Evolutionary conservation across 441 rosid genomes (phyloP), one percentile per base, ranked within the genome.

Genomic region (Bruguiera hainesii): DNA sequence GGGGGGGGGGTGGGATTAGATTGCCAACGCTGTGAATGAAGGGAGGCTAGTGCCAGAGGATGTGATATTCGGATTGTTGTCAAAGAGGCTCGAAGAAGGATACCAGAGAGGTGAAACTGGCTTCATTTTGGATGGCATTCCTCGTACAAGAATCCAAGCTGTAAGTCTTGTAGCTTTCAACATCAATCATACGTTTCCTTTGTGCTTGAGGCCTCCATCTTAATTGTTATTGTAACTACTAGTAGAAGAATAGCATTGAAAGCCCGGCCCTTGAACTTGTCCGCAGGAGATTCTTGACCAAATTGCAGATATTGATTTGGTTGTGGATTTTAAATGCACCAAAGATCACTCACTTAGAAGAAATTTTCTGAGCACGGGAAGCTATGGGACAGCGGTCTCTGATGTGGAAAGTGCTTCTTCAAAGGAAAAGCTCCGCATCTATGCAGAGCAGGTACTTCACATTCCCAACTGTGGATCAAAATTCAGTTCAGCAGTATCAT

Each of bases 41-140:
- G 78, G 87, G 18, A 71, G 76, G 69, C 71, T 81, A 69, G 85
- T 79, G 18, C 77, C 83, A 4, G 85, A 85, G 69, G 82, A 83
- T 56, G 78, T 79, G 65, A 78, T 83, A 39, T 81, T 85, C 50
- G 79, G 81, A 3, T 64, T 85, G 71, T 52, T 82, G 50, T 78
- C 84, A 6, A 78, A 79, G 78, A 84, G 85, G 64, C 56, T 84
- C 58, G 80, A 81, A 72, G 87, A 83, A 53, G 87, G 80, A 42
- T 79, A 75, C 65, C 62, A 62, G 73, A 79, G 69, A 67, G 88
- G 88, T 28, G 88, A 84, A 74, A 76, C 71, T 49, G 85, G 88
- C 5, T 84, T 84, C 67, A 81, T 84, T 68, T 75, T 84, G 11
- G 86, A 82, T 63, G 88, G 85, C 37, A 67, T 82, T 66, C 86